Conservation (phyloP, 768 basidiomycete genomes). For the Leccinum pellstonianum region DNA sequence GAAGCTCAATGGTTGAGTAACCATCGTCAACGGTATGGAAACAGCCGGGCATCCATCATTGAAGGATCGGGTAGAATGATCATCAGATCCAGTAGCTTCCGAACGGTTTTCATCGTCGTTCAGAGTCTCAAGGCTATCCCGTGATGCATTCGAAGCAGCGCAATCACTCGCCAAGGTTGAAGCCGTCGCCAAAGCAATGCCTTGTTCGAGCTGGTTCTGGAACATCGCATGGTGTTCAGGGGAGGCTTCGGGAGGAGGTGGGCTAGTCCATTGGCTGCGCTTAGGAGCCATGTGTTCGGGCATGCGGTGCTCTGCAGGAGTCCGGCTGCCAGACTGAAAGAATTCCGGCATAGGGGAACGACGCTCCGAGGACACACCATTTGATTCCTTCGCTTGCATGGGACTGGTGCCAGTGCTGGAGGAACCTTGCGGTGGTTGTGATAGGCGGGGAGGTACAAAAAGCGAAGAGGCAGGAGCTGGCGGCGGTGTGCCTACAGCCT, state of each 20-base stretch:
- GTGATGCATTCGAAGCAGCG: conserved; percentile 51
- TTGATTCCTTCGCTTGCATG: conserved; percentile 53
- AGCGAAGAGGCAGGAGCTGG: conserved; percentile 40
- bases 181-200: conserved; percentile 67
- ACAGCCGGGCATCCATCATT: conserved; percentile 46
- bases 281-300: conserved; percentile 82
- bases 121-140: conserved; percentile 55
- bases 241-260: conserved; percentile 76
- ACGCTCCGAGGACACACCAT: conserved; percentile 41
- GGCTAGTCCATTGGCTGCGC: conserved; percentile 81
- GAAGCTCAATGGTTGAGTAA: conserved; percentile 12
- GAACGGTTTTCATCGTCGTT: conserved; percentile 66
- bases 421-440: conserved; percentile 64
- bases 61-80: conserved; percentile 66
- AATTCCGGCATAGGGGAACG: conserved; percentile 53
- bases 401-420: conserved; percentile 66
- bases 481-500: conserved; percentile 49
- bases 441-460: conserved; percentile 45
- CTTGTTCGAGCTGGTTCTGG: conserved; percentile 62
- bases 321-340: conserved; percentile 41
- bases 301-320: conserved; percentile 31
- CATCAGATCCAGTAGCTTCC: conserved; percentile 63
- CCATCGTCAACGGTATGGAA: conserved; percentile 12
- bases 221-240: conserved; percentile 64
- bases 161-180: conserved; percentile 59